Evolutionary conservation across 2,329 filamentous ascomycete species (phyloP).

Genomic region (Phaeosphaeriaceae sp.): DNA sequence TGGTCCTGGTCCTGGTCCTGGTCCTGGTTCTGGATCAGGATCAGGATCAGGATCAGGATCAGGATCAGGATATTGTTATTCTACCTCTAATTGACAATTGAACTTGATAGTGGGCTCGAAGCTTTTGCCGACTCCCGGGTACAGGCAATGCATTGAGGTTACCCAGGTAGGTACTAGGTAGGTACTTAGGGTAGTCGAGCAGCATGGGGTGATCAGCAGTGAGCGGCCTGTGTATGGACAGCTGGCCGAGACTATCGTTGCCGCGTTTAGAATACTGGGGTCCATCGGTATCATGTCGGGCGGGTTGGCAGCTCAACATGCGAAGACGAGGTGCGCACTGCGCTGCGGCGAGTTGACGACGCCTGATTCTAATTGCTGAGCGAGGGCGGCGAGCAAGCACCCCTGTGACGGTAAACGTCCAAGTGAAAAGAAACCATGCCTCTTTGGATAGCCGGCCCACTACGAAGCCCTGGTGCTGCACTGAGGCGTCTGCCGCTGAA

Average conservation of each 20-base stretch:
- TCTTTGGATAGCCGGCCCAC: conserved; percentile 13
- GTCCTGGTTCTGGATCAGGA: too few relatives aligned
- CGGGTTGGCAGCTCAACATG: conserved; percentile 14
- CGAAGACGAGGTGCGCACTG: too few relatives aligned
- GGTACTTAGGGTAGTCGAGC: conserved; percentile 7
- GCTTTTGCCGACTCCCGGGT: conserved; percentile 22
- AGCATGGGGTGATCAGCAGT: conserved; percentile 19
- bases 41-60: too few relatives aligned
- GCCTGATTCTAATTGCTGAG: too few relatives aligned
- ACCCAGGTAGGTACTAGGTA: too few relatives aligned
- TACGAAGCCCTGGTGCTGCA: conserved; percentile 28
- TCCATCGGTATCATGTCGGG: conserved; percentile 11
- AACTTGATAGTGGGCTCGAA: too few relatives aligned
- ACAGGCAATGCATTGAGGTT: too few relatives aligned
- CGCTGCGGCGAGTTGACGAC: too few relatives aligned
- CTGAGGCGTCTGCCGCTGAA: conserved; percentile 18
- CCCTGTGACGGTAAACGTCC: conserved; percentile 30
- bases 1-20: too few relatives aligned
- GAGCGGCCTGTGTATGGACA: not conserved
- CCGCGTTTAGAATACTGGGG: conserved; percentile 18
- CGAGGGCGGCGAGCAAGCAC: not conserved
- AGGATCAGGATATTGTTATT: too few relatives aligned
- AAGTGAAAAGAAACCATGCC: conserved; percentile 25
- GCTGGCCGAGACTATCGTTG: conserved; percentile 15
- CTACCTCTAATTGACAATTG: too few relatives aligned